Conservation (phyloP, 1,284 basidiomycete species). For the Pascua sp. region DNA sequence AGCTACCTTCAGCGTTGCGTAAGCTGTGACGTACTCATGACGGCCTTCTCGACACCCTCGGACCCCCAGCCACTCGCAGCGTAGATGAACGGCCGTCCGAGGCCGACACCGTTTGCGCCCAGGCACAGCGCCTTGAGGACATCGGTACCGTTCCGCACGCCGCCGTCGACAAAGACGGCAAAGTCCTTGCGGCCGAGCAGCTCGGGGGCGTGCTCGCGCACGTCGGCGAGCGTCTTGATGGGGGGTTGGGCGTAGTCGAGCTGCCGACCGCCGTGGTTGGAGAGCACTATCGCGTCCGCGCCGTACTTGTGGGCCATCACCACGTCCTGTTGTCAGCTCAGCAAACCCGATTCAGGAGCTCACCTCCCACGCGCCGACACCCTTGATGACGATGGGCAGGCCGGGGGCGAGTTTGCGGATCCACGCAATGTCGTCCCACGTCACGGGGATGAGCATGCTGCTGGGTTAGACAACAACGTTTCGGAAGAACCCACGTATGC, state of each 20-base stretch:
- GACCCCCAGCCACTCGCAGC: constrained; percentile 82
- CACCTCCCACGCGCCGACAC: constrained; percentile 49
- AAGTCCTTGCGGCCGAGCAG: constrained; percentile 58
- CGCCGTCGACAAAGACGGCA: constrained; percentile 80
- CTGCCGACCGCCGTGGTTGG: constrained; percentile 50
- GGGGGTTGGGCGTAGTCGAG: constrained; percentile 57
- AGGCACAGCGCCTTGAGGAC: constrained; percentile 84
- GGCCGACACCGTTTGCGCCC: constrained; percentile 79
- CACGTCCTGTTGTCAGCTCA: constrained; percentile 36
- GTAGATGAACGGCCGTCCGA: constrained; percentile 81
- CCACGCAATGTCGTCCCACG: constrained; percentile 52
- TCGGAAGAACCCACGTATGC: not conserved
- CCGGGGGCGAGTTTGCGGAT: constrained; percentile 46
- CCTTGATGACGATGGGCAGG: constrained; percentile 53
- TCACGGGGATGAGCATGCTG: constrained; percentile 1
- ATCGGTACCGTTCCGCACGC: constrained; percentile 77
- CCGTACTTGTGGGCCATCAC: constrained; percentile 48
- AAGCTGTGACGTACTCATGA: constrained; percentile 35
- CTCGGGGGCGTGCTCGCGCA: constrained; percentile 67
- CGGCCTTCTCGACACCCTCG: constrained; percentile 69
- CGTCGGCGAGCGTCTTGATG: constrained; percentile 66
- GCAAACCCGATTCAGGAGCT: not conserved
- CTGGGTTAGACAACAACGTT: constrained; percentile 8
- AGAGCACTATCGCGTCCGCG: constrained; percentile 49
- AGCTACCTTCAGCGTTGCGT: not conserved